Evolutionary conservation across 805 yeast species (phyloP), one percentile per base, ranked within the genome.

Genomic region (Sporopachydermia lactativora): DNA sequence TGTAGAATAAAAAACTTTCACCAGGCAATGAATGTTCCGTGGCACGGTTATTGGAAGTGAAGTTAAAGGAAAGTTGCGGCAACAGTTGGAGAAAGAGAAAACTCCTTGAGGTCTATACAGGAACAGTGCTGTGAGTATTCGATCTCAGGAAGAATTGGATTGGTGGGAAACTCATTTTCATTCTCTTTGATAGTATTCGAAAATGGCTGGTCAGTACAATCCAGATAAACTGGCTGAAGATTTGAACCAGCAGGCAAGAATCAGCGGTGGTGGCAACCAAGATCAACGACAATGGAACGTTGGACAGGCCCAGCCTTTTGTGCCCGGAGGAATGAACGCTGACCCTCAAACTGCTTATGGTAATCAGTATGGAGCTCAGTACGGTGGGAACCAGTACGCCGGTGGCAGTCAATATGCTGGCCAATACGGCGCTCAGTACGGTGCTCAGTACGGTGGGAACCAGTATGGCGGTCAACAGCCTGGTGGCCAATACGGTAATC

Each of bases 231-330:
- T 59, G 40, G 46, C 53, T 34, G 49, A 55, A 37, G 56, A 58
- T 42, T 58, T 59, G 39, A 49, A 52, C 15, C 49, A 52, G 42
- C 58, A 54, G 48, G 52, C 56, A 34, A 45, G 53, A 41, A 46
- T 54, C 42, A 49, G 47, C 40, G 44, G 40, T 37, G 48, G 42
- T 37, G 53, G 49, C 17, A 47, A 47, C 19, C 43, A 62, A 34
- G 70, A 70, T 6, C 65, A 65, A 45, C 39, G 71, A 11, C 72
- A 73, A 56, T 71, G 70, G 42, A 75, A 76, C 38, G 45, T 46
- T 31, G 66, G 61, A 41, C 53, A 58, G 49, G 34, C 55, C 35
- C 65, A 52, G 43, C 44, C 60, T 16, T 60, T 59, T 41, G 55
- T 50, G 36, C 70, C 68, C 41, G 61, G 60, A 41, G 71, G 62